Conservation (phyloP, 352 stramenopile genomes). For the Phytophthora pseudosyringae region DNA sequence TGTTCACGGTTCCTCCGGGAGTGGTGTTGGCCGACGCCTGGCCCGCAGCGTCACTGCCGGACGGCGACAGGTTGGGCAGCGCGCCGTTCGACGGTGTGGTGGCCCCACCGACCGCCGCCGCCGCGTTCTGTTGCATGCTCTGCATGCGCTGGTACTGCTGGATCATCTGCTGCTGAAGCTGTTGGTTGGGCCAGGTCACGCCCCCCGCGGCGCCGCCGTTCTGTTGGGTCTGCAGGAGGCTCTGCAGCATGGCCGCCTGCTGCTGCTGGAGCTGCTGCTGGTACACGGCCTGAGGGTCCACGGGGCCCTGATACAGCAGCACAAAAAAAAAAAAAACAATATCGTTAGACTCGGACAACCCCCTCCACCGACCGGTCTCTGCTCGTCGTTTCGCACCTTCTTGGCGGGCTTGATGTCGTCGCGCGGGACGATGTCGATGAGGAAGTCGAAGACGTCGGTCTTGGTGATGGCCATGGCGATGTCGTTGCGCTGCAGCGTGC, state of each 20-base stretch:
- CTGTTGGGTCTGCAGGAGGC: conserved; percentile 88
- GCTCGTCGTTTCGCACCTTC: conserved; percentile 49
- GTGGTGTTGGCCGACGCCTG: conserved; percentile 34
- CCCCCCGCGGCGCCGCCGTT: conserved; percentile 53
- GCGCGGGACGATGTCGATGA: conserved; percentile 92
- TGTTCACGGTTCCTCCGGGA: conserved; percentile 21
- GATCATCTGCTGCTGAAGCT: conserved; percentile 89
- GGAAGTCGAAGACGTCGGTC: conserved; percentile 93
- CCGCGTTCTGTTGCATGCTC: conserved; percentile 62
- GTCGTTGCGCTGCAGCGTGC: conserved; percentile 92
- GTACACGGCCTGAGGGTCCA: conserved; percentile 82
- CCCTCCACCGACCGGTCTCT: neutral
- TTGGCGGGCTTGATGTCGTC: conserved; percentile 90
- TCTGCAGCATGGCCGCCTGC: conserved; percentile 88
- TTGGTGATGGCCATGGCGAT: conserved; percentile 92
- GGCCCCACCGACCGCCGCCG: conserved; percentile 7
- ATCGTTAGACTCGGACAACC: conserved; percentile 5
- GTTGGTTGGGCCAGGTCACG: conserved; percentile 77
- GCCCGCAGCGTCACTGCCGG: conserved; percentile 44
- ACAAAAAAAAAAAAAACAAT: conserved; percentile 10
- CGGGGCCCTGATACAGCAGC: conserved; percentile 47
- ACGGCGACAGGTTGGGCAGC: conserved; percentile 51
- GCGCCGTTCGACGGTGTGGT: conserved; percentile 33
- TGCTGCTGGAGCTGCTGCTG: conserved; percentile 90
- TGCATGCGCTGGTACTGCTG: conserved; percentile 88